Evolutionary conservation across 2,329 filamentous ascomycete genomes (phyloP).

Genomic region (Cladophialophora bantiana): DNA sequence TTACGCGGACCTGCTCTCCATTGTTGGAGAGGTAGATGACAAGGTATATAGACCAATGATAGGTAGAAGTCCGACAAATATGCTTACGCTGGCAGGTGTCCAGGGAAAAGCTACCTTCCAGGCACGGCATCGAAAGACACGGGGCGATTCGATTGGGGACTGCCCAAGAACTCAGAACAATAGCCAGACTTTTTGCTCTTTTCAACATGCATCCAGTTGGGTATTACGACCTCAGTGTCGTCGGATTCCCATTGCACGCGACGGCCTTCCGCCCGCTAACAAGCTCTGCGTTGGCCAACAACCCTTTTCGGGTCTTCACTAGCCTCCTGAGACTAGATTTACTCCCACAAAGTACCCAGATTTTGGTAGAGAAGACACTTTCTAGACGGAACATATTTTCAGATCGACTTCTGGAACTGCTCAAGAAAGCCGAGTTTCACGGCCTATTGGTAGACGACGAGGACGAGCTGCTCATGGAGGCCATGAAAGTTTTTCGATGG

Average conservation of each 20-base stretch:
- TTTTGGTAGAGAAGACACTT: conserved; percentile 47
- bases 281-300: conserved; percentile 46
- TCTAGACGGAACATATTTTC: conserved; percentile 54
- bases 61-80: too few species aligned
- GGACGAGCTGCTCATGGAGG: conserved; percentile 51
- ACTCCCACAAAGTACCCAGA: conserved; percentile 45
- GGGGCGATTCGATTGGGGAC: conserved; percentile 61
- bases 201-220: conserved; percentile 60
- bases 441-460: background rate
- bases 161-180: conserved; percentile 51
- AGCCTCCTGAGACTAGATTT: conserved; percentile 54
- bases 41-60: too few species aligned
- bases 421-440: conserved; percentile 46
- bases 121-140: conserved; percentile 50
- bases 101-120: conserved; percentile 5
- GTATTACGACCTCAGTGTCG: conserved; percentile 60
- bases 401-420: conserved; percentile 47
- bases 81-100: too few species aligned
- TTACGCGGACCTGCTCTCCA: conserved; percentile 44
- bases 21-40: conserved; percentile 43
- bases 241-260: conserved; percentile 59
- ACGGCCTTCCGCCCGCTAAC: conserved; percentile 58
- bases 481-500: conserved; percentile 59
- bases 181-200: conserved; percentile 55
- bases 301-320: conserved; percentile 55